Percentiles rank a stretch among this genome's conserved stretches.
phyloP scores from a whole-genome alignment of 805 yeast species.

The Candida qinlingensis region DNA sequence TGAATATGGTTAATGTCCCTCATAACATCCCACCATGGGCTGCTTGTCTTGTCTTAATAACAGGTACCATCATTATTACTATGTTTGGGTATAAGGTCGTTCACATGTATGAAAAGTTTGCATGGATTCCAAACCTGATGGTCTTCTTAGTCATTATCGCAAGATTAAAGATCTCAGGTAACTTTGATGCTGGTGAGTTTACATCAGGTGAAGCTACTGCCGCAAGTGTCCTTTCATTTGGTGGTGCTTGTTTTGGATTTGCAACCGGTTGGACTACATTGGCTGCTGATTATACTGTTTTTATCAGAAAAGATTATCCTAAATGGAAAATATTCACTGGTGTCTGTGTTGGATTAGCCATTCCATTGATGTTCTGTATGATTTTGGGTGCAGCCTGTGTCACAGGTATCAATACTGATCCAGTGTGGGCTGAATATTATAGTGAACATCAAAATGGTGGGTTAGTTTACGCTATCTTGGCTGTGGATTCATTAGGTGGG shows the following conservation, averaged over 20 bases:
- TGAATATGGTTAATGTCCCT: slow-evolving; percentile 64
- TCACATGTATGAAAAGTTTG: slow-evolving; percentile 76
- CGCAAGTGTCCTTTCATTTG: slow-evolving; percentile 72
- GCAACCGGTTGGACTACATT: slow-evolving; percentile 94
- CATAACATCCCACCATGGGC: slow-evolving; percentile 80
- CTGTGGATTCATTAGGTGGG: slow-evolving; percentile 74
- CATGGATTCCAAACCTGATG: slow-evolving; percentile 80
- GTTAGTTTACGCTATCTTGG: slow-evolving; percentile 70
- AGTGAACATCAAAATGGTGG: slow-evolving; percentile 66
- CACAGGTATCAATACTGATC: slow-evolving; percentile 51
- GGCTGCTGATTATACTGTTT: slow-evolving; percentile 89
- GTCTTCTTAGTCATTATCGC: slow-evolving; percentile 76
- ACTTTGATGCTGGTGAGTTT: slow-evolving; percentile 51
- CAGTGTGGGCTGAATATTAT: slow-evolving; percentile 46
- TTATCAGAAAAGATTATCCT: slow-evolving; percentile 66
- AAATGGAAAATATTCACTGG: slow-evolving; percentile 55
- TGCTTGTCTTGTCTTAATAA: slow-evolving; percentile 69
- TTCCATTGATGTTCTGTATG: slow-evolving; percentile 70
- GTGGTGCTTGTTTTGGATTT: slow-evolving; percentile 79
- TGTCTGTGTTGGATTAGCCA: slow-evolving; percentile 55
- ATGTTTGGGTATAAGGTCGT: slow-evolving; percentile 82
- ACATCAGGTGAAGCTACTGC: slow-evolving; percentile 61
- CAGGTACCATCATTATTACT: slow-evolving; percentile 65
- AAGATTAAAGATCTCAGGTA: slow-evolving; percentile 61
- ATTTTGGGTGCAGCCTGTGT: slow-evolving; percentile 84